Evolutionary conservation across 2,329 filamentous ascomycete species (phyloP), one percentile per base, ranked within the genome.

Genomic region (Teratosphaeriaceae sp.): DNA sequence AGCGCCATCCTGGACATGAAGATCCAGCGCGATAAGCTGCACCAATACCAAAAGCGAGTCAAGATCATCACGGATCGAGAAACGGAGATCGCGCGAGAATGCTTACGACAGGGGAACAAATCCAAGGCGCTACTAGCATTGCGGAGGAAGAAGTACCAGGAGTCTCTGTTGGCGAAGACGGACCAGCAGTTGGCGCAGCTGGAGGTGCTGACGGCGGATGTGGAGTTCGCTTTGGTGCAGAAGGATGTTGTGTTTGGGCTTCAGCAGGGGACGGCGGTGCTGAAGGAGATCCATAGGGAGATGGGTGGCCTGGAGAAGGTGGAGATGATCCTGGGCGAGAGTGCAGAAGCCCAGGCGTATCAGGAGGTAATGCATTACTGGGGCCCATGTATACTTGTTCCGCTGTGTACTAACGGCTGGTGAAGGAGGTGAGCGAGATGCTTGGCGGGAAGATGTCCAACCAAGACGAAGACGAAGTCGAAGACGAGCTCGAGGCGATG

Each of bases 1-100:
- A 96, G 89, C 71, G 90, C 90, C 47, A 96, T 97, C 67, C 84
- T 97, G 60, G 89, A 97, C 69, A 85, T 97, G 71, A 97, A 97
- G 72, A 88, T 81, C 68, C 90, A 97, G 71, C 89, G 92, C 65
- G 92, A 98, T 74, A 94, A 88, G 66, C 82, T 98, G 3, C 89
- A 94, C 60, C 88, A 94, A 65, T 97, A 97, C 71, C 90, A 96
- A 67, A 84, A 85, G 59, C 85, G 86, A 58, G 92, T 98, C 61
- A 84, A 82, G 26, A 75, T 86, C 40, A 79, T 98, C 27, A 96
- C 90, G 5, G 78, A 83, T 61, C 84, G 84, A 52, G 90, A 98
- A 69, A 95, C 85, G 38, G 84, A 82, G 35, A 84, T 95, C 45
- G 90, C 92, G 18, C 81, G 79, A 53, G 77, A 87, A 70, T 89